Conservation (phyloP, 495 filamentous ascomycete genomes). For the Talaromyces proteolyticus region DNA sequence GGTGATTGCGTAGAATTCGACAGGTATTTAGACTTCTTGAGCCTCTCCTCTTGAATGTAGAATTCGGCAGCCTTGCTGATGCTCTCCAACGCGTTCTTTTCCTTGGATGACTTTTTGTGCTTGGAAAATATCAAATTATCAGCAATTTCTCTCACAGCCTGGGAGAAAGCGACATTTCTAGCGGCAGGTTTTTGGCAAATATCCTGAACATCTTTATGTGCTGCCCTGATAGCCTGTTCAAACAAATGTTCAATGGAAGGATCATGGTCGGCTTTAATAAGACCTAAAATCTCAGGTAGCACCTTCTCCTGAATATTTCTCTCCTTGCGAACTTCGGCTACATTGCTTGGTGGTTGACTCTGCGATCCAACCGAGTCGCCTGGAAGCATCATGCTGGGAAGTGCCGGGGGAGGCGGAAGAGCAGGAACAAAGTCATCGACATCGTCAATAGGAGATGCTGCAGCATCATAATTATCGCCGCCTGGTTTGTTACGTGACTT, state of each 20-base stretch:
- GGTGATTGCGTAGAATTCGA: too few species aligned
- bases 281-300: constrained; percentile 46
- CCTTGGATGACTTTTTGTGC: constrained; percentile 9
- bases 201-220: not conserved
- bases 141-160: constrained; percentile 30
- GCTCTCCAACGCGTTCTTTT: constrained; percentile 26
- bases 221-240: constrained; percentile 15
- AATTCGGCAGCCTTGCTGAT: constrained; percentile 34
- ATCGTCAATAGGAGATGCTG: constrained; percentile 47
- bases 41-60: not conserved
- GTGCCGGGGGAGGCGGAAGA: not conserved
- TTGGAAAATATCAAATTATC: constrained; percentile 8
- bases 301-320: constrained; percentile 48
- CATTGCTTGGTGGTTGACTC: constrained; percentile 7
- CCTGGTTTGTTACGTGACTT: constrained; percentile 44
- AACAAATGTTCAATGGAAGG: constrained; percentile 10
- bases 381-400: not conserved
- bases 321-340: constrained; percentile 35
- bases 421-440: constrained; percentile 3
- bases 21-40: not conserved
- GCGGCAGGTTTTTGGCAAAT: constrained; percentile 1
- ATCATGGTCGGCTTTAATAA: constrained; percentile 21
- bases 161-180: constrained; percentile 31
- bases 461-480: constrained; percentile 35
- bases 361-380: not conserved